These are phyloP conservation scores for Cryphonectria parasitica DNA, from an alignment of 2,329 filamentous ascomycete genomes.

Conservation along the genomic window DNA sequence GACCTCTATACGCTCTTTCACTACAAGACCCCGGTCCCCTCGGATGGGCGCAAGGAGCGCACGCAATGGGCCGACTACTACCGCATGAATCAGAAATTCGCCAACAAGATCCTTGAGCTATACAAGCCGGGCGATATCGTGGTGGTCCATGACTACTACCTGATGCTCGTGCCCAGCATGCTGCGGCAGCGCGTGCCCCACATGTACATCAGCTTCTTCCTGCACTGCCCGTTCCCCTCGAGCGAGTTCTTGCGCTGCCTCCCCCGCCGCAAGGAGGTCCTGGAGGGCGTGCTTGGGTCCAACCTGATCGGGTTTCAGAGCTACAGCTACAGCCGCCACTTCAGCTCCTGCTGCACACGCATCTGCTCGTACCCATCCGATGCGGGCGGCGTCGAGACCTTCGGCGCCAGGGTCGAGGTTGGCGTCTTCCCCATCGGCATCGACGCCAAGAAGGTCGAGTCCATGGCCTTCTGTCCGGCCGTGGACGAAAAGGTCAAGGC, in stretches of 20 bases:
- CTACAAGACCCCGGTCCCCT: slow-evolving; percentile 93
- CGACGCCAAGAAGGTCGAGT: slow-evolving; percentile 79
- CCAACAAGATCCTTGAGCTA: slow-evolving; percentile 81
- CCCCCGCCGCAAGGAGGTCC: slow-evolving; percentile 83
- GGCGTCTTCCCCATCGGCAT: slow-evolving; percentile 96
- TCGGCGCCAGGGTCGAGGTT: slow-evolving; percentile 85
- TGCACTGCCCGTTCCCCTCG: slow-evolving; percentile 93
- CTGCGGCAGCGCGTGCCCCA: slow-evolving; percentile 83
- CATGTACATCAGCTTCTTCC: slow-evolving; percentile 92
- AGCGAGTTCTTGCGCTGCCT: slow-evolving; percentile 93
- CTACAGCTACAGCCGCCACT: slow-evolving; percentile 92
- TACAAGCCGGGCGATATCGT: slow-evolving; percentile 94
- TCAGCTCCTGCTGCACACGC: slow-evolving; percentile 89
- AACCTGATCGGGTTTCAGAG: slow-evolving; percentile 97
- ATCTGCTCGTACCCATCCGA: slow-evolving; percentile 91
- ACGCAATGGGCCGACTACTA: slow-evolving; percentile 92
- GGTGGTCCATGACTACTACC: slow-evolving; percentile 91
- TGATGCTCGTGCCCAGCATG: slow-evolving; percentile 87
- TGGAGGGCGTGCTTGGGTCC: slow-evolving; percentile 86
- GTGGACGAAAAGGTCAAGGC: slow-evolving; percentile 73
- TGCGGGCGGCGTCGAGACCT: slow-evolving; percentile 82
- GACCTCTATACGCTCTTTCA: slow-evolving; percentile 93
- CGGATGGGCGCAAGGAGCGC: slow-evolving; percentile 79
- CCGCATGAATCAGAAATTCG: slow-evolving; percentile 89
- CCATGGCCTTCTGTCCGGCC: slow-evolving; percentile 71